A percentile compares a stretch with the other conserved stretches of the same genome.
Conservation (phyloP, 805 yeast species). For the Lipomyces oligophaga region DNA sequence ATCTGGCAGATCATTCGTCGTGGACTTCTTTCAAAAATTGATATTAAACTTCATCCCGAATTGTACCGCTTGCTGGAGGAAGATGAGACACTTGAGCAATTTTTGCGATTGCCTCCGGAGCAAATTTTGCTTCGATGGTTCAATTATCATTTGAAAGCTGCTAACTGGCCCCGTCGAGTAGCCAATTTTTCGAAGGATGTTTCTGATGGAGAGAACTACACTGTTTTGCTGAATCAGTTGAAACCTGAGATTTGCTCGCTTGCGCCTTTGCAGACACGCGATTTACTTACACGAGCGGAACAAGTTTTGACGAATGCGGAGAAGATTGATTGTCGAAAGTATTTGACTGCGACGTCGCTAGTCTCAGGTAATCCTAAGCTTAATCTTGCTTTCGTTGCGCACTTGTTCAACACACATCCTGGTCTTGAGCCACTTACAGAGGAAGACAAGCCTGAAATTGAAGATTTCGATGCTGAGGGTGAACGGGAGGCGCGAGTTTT, state of each 20-base stretch:
- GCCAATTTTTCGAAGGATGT: slow-evolving; percentile 83
- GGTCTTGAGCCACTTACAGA: slow-evolving; percentile 95
- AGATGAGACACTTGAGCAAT: slow-evolving; percentile 95
- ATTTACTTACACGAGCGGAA: slow-evolving; percentile 78
- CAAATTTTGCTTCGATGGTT: slow-evolving; percentile 96
- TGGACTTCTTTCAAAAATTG: slow-evolving; percentile 90
- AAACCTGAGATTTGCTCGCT: slow-evolving; percentile 78
- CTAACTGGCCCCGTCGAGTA: slow-evolving; percentile 83
- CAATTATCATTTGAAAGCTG: slow-evolving; percentile 91
- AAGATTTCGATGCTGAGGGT: slow-evolving; percentile 98
- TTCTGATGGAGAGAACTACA: slow-evolving; percentile 91
- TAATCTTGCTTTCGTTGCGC: slow-evolving; percentile 96
- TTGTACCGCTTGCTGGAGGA: slow-evolving; percentile 90
- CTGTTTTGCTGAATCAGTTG: slow-evolving; percentile 82
- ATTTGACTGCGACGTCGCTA: slow-evolving; percentile 85
- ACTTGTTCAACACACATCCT: slow-evolving; percentile 92
- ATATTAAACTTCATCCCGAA: slow-evolving; percentile 94
- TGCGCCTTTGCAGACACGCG: slow-evolving; percentile 73
- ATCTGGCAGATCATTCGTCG: slow-evolving; percentile 98
- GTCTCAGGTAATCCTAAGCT: slow-evolving; percentile 96
- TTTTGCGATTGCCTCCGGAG: slow-evolving; percentile 94
- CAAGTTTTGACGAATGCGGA: slow-evolving; percentile 84
- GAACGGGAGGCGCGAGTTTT: slow-evolving; percentile 99
- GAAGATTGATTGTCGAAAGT: slow-evolving; percentile 85
- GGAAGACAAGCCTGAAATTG: slow-evolving; percentile 85